These are phyloP conservation scores for Fusarium sp. DNA, from an alignment of 2,329 filamentous ascomycete genomes.

Conservation along the genomic window DNA sequence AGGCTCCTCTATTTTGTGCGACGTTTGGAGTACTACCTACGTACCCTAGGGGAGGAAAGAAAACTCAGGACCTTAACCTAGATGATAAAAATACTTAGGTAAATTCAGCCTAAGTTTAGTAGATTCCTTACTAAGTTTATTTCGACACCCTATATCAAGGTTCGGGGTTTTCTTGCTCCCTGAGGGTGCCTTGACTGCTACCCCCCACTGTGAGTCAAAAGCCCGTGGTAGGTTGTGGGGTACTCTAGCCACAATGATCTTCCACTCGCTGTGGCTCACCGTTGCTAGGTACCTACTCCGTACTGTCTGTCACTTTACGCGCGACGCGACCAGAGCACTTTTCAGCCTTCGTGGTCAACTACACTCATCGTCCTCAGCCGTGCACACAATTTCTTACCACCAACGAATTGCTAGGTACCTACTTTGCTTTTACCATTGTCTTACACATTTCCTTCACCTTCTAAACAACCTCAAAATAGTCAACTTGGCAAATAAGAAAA, in stretches of 20 bases:
- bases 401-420: not conserved
- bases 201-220: slow-evolving; percentile 28
- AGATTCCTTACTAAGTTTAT: too few species aligned
- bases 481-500: not conserved
- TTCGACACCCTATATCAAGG: too few species aligned
- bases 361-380: slow-evolving; percentile 31
- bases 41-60: not conserved
- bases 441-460: not conserved
- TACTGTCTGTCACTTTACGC: slow-evolving; percentile 47
- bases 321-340: slow-evolving; percentile 44
- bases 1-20: too few species aligned
- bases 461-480: not conserved
- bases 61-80: too few species aligned
- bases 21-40: not conserved
- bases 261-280: slow-evolving; percentile 25
- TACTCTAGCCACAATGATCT: slow-evolving; percentile 15
- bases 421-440: not conserved
- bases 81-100: too few species aligned
- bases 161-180: too few species aligned
- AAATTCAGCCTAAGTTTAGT: too few species aligned
- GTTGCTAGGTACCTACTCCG: not conserved
- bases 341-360: slow-evolving; percentile 42
- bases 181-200: not conserved
- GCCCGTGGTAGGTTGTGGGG: slow-evolving; percentile 12
- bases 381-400: slow-evolving; percentile 22